phyloP scores from a whole-genome alignment of 495 filamentous ascomycete genomes.

The Poronia punctata region DNA sequence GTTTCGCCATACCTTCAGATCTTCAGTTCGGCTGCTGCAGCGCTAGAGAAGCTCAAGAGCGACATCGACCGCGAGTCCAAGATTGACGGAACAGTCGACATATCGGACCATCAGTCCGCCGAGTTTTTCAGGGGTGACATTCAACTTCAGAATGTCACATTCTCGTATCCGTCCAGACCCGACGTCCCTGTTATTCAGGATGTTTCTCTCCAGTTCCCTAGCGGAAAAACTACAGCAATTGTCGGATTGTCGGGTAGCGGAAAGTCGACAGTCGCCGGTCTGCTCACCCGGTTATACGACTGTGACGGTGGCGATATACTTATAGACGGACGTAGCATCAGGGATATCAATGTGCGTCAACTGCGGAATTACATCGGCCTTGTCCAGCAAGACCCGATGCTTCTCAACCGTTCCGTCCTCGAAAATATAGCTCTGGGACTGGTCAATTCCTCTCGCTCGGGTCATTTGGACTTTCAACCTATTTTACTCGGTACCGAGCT shows the following conservation, averaged over 20 bases:
- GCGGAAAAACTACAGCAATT: constrained; percentile 55
- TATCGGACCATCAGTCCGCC: constrained; percentile 26
- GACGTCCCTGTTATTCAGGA: constrained; percentile 46
- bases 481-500: constrained; percentile 15
- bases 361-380: constrained; percentile 52
- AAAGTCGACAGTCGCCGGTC: constrained; percentile 59
- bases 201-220: constrained; percentile 44
- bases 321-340: constrained; percentile 48
- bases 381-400: constrained; percentile 61
- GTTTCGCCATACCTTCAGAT: constrained; percentile 57
- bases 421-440: constrained; percentile 65
- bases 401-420: constrained; percentile 58
- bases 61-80: constrained; percentile 45
- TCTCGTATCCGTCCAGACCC: constrained; percentile 54
- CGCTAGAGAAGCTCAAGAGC: constrained; percentile 34
- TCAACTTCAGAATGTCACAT: constrained; percentile 48
- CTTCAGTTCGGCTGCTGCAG: constrained; percentile 49
- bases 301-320: constrained; percentile 33
- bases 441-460: constrained; percentile 47
- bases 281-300: constrained; percentile 52
- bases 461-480: constrained; percentile 29
- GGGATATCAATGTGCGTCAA: constrained; percentile 48
- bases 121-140: constrained; percentile 36
- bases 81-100: constrained; percentile 40
- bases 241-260: constrained; percentile 65